Conservation (phyloP, 148 eudicot genomes). For the Nepenthes gracilis region DNA sequence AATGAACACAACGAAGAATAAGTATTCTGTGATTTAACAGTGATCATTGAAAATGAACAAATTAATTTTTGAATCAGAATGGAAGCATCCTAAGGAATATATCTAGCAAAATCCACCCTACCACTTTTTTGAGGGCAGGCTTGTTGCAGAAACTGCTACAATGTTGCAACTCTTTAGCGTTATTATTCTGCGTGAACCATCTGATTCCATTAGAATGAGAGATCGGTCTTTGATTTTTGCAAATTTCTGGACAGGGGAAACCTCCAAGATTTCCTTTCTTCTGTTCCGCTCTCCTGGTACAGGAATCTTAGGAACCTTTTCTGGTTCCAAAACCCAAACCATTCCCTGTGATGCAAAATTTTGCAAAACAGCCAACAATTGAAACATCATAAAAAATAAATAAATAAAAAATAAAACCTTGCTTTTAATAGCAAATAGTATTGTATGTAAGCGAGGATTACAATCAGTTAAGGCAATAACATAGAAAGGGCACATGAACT, state of each 20-base stretch:
- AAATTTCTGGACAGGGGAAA: conserved; percentile 50
- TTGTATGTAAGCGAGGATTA: no score
- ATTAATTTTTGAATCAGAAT: no score
- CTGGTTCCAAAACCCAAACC: conserved; percentile 71
- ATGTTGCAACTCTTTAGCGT: conserved; percentile 56
- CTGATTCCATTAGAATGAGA: conserved; percentile 51
- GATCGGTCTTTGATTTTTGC: conserved; percentile 62
- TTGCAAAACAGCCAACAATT: neutral
- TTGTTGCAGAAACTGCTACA: conserved; percentile 79
- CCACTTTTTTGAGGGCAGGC: conserved; percentile 77
- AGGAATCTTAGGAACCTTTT: conserved; percentile 46
- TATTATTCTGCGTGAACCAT: conserved; percentile 53
- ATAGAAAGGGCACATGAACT: no score
- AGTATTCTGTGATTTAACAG: no score
- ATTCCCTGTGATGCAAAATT: conserved; percentile 47
- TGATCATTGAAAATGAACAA: no score
- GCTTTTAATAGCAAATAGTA: no score
- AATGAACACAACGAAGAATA: no score
- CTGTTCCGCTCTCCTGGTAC: conserved; percentile 34
- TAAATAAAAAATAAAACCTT: neutral
- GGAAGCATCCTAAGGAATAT: conserved; percentile 3
- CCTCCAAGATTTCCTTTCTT: conserved; percentile 63
- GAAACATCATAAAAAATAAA: neutral
- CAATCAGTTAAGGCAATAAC: no score
- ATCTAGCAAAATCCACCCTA: conserved; percentile 11